phyloP scores from a whole-genome alignment of 352 stramenopile species.

The Phytophthora pseudosyringae region DNA sequence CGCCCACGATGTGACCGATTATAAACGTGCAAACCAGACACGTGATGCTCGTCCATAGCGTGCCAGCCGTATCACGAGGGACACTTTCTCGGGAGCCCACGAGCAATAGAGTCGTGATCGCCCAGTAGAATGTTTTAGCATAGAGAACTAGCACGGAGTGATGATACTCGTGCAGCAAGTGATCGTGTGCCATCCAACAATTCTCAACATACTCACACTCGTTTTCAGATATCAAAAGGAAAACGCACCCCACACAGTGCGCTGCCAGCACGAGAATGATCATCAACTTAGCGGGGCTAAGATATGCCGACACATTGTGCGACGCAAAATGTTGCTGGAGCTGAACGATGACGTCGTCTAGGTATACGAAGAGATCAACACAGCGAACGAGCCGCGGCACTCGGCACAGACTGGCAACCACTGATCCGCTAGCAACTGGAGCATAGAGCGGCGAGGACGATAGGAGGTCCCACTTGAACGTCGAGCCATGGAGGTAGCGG shows the following conservation, averaged over 20 bases:
- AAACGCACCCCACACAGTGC: conserved; percentile 73
- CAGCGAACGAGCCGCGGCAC: conserved; percentile 65
- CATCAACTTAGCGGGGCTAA: conserved; percentile 71
- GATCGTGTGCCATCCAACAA: conserved; percentile 71
- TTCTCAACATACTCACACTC: conserved; percentile 47
- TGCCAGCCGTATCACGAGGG: conserved; percentile 45
- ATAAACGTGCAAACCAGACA: conserved; percentile 79
- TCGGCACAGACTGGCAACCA: conserved; percentile 54
- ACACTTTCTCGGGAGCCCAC: conserved; percentile 69
- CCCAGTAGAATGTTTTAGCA: conserved; percentile 76
- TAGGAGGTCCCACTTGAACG: conserved; percentile 57
- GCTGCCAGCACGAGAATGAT: conserved; percentile 70
- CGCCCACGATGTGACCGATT: conserved; percentile 76
- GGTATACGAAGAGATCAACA: conserved; percentile 55
- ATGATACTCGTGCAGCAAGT: conserved; percentile 67
- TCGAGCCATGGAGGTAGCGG: conserved; percentile 46
- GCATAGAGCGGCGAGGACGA: conserved; percentile 65
- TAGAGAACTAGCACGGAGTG: conserved; percentile 59
- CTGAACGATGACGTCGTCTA: conserved; percentile 75
- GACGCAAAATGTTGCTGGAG: conserved; percentile 73
- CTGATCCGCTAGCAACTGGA: conserved; percentile 19
- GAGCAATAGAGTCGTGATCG: conserved; percentile 65
- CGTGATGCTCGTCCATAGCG: conserved; percentile 60
- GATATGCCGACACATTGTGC: conserved; percentile 69
- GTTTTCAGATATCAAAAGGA: conserved; percentile 70